Base-by-base conservation (phyloP, 2,329 filamentous ascomycete species). In the Fusarium verticillioides region DNA sequence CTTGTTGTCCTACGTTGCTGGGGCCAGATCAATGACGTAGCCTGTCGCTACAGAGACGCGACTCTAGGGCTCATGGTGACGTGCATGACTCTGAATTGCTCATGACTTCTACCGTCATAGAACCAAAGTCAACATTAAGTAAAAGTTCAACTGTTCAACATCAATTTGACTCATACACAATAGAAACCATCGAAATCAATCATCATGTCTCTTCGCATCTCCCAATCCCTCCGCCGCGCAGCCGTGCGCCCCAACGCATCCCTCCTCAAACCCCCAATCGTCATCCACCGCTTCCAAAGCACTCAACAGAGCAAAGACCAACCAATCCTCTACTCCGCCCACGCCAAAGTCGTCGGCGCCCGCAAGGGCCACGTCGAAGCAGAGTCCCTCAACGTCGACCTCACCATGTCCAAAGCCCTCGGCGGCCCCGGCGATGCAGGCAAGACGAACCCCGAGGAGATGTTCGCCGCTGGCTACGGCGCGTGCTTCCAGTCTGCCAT, bases 321-420 rank as follows among this genome's bases (percentile, higher is more conserved):
- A 0, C 36, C 50, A 2, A 4, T 54, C 6, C 66, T 69, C 26
- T 69, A 69, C 52, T 69, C 66, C 6, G 66, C 66, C 4, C 66
- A 59, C 37, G 66, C 66, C 39, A 69, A 65, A n/a, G 66, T 49
- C 15, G 21, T 69, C 32, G 66, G 66, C 9, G 66, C 66, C 12
- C 59, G 66, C 19, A 69, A 69, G 12, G 66, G 66, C 15, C 66
- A 61, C 11, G 42, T 69, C 32, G 59, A 70, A 21, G 66, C 66
- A 3, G 66, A 69, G 13, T 70, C 69, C 15, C 66, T 69, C 40
- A 70, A 69, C 39, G 66, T 69, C 13, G 39, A 69, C n/a, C 60
- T 69, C 12, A 69, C 66, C 18, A 69, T 69, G 66, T 67, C 66
- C 60, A 69, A 69, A 21, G 66, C 66, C 36, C 60, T 69, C 2